These are phyloP conservation scores for Corynascus novoguineensis DNA, from an alignment of 495 filamentous ascomycete genomes.

Conservation along the genomic window DNA sequence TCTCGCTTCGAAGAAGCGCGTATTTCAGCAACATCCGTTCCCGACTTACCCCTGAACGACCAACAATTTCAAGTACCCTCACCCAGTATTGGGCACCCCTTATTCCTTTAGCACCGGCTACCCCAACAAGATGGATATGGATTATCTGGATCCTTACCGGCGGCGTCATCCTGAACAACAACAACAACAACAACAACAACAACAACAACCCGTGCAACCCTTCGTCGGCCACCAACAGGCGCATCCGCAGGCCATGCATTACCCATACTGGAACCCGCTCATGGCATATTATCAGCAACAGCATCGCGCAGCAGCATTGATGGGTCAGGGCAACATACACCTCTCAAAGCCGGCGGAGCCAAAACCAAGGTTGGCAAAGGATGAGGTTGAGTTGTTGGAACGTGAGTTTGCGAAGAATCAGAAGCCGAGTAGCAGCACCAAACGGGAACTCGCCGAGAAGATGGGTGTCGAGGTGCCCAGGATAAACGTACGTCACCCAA, in stretches of 20 bases:
- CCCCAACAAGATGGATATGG: conserved; percentile 26
- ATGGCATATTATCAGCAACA: conserved; percentile 30
- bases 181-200: too few relatives aligned
- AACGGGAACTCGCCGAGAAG: conserved; percentile 65
- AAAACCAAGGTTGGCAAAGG: conserved; percentile 69
- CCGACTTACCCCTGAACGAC: not conserved
- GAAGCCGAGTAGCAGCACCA: conserved; percentile 71
- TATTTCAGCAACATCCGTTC: not conserved
- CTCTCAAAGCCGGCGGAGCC: conserved; percentile 44
- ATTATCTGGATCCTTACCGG: conserved; percentile 28
- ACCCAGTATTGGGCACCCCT: not conserved
- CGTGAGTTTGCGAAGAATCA: conserved; percentile 67
- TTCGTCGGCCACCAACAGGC: conserved; percentile 18
- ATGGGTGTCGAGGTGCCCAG: conserved; percentile 68
- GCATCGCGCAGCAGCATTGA: conserved; percentile 28
- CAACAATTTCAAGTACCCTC: not conserved
- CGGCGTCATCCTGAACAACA: conserved; percentile 23
- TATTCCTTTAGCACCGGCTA: not conserved
- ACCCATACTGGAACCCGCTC: conserved; percentile 27
- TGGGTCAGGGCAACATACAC: conserved; percentile 29
- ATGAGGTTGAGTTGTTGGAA: conserved; percentile 74
- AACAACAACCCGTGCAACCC: conserved; percentile 20
- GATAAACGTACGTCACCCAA: conserved; percentile 59
- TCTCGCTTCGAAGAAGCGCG: not conserved
- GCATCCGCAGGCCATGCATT: conserved; percentile 22